phyloP scores from a whole-genome alignment of 495 filamentous ascomycete genomes.

The Podospora comata region DNA sequence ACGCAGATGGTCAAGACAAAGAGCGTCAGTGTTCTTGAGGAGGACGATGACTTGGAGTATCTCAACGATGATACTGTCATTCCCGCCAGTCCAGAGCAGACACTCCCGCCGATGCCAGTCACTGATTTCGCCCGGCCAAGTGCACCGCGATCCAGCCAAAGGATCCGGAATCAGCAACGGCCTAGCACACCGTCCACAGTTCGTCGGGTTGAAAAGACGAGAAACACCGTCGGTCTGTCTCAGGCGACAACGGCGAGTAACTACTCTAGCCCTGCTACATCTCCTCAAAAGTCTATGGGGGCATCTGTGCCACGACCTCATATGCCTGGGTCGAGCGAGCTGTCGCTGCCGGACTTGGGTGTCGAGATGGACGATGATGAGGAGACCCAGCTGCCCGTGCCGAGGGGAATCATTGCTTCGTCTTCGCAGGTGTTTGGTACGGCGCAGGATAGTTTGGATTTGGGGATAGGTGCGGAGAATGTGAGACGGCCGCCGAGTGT shows the following conservation, averaged over 20 bases:
- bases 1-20: constrained; percentile 33
- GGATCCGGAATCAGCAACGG: constrained; percentile 10
- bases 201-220: background rate
- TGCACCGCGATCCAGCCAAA: constrained; percentile 12
- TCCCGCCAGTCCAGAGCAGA: constrained; percentile 31
- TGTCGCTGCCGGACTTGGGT: constrained; percentile 17
- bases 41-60: background rate
- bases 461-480: constrained; percentile 47
- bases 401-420: background rate
- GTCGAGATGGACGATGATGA: constrained; percentile 3
- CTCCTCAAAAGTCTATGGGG: background rate
- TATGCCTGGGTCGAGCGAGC: constrained; percentile 15
- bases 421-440: constrained; percentile 49
- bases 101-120: background rate
- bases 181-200: constrained; percentile 8
- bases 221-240: constrained; percentile 33
- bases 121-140: background rate
- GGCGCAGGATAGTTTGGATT: constrained; percentile 46
- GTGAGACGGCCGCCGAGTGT: constrained; percentile 40
- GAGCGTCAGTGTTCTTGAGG: background rate
- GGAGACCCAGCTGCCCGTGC: constrained; percentile 8
- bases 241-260: constrained; percentile 47
- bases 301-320: constrained; percentile 27
- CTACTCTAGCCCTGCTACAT: constrained; percentile 29
- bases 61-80: constrained; percentile 31